These are phyloP conservation scores for Luffa aegyptiaca DNA, from an alignment of 306 rosid genomes.

Conservation along the genomic window DNA sequence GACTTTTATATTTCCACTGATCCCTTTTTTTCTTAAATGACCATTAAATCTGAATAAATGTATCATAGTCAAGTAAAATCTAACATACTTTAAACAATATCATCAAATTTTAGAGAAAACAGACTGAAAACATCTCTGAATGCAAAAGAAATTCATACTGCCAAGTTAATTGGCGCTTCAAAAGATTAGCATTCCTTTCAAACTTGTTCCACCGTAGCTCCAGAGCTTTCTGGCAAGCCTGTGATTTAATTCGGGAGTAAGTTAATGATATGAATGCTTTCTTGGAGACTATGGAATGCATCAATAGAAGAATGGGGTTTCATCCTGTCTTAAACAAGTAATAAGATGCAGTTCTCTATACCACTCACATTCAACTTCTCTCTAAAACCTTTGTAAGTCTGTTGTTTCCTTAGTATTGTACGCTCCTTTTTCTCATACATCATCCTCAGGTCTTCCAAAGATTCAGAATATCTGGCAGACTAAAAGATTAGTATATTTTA, in stretches of 20 bases:
- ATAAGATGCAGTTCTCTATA: not conserved
- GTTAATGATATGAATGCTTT: not conserved
- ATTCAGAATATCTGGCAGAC: constrained; percentile 52
- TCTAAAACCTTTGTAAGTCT: constrained; percentile 49
- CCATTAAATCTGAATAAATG: constrained; percentile 48
- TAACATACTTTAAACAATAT: not conserved
- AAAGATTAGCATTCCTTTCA: constrained; percentile 40
- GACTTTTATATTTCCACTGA: constrained; percentile 65
- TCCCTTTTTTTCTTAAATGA: constrained; percentile 77
- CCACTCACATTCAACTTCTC: constrained; percentile 38
- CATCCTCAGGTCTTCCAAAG: constrained; percentile 70
- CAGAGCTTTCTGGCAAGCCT: constrained; percentile 71
- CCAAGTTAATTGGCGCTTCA: constrained; percentile 75
- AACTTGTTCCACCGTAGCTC: constrained; percentile 42
- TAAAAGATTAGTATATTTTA: not conserved
- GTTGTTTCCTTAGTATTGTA: constrained; percentile 48
- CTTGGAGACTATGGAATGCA: not conserved
- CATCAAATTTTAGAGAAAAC: not conserved
- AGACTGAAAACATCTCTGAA: not conserved
- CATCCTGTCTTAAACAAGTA: not conserved
- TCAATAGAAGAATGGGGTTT: not conserved
- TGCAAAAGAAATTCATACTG: constrained; percentile 39
- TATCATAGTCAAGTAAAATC: constrained; percentile 5
- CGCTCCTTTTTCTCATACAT: constrained; percentile 50
- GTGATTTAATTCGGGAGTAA: not conserved